Evolutionary conservation across 2,329 filamentous ascomycete species (phyloP).

Genomic region (Penicillium aurantiogriseum): DNA sequence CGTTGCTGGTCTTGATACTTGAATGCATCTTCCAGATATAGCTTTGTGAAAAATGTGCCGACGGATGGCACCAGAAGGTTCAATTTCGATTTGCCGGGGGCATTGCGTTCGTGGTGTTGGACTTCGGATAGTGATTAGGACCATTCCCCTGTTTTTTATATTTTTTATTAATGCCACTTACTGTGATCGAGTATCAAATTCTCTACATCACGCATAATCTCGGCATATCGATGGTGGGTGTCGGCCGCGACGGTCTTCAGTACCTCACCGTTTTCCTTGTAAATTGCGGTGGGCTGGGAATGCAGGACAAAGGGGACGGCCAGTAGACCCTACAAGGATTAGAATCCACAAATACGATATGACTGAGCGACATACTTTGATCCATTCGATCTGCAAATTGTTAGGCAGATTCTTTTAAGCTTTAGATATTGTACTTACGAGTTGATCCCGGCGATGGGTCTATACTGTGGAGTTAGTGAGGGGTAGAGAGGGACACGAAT

Average conservation of each 20-base stretch:
- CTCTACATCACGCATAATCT: conserved; percentile 94
- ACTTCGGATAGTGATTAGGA: conserved; percentile 49
- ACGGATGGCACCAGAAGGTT: conserved; percentile 87
- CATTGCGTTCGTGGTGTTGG: conserved; percentile 67
- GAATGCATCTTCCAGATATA: conserved; percentile 87
- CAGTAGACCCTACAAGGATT: conserved; percentile 60
- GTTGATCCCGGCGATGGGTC: conserved; percentile 86
- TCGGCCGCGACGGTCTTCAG: conserved; percentile 72
- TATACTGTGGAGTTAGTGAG: conserved; percentile 46
- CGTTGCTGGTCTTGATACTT: conserved; percentile 82
- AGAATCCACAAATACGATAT: conserved; percentile 6
- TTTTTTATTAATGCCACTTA: conserved; percentile 37
- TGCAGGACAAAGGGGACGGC: conserved; percentile 96
- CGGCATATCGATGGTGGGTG: conserved; percentile 83
- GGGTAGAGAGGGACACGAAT: neutral
- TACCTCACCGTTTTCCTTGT: conserved; percentile 64
- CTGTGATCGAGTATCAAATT: conserved; percentile 89
- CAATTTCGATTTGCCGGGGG: conserved; percentile 77
- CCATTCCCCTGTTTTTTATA: neutral
- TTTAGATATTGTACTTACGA: conserved; percentile 53
- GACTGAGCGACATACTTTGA: conserved; percentile 60
- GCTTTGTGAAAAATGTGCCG: conserved; percentile 87
- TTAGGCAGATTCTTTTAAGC: neutral
- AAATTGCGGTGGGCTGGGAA: conserved; percentile 86
- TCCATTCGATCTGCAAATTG: conserved; percentile 70